Evolutionary conservation across 768 basidiomycete species (phyloP).

Genomic region (Trichaptum fuscoviolaceum): DNA sequence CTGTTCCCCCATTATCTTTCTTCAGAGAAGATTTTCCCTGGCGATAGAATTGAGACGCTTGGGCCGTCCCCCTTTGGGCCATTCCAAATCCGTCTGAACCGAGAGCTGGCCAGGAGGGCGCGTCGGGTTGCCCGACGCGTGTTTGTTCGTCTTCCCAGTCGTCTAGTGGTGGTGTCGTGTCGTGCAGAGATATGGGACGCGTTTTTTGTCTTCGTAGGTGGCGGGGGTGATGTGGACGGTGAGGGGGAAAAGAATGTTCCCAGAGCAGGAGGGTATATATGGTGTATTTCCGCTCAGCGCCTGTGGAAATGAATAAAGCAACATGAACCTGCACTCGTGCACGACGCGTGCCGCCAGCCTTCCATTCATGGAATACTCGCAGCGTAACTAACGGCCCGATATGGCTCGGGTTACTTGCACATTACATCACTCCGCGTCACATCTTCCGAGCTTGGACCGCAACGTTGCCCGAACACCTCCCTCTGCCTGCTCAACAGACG

Average conservation of each 20-base stretch:
- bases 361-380: background rate
- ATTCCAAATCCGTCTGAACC: background rate
- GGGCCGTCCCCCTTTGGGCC: background rate
- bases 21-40: background rate
- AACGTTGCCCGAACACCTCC: background rate
- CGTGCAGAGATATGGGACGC: background rate
- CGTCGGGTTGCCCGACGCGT: background rate
- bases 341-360: background rate
- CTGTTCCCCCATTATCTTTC: background rate
- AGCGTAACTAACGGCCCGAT: background rate
- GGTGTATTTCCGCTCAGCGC: background rate
- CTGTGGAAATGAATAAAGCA: background rate
- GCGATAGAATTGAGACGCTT: background rate
- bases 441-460: background rate
- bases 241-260: background rate
- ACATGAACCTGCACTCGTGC: background rate
- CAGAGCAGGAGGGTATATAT: background rate
- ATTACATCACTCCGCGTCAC: conserved; percentile 1
- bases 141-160: background rate
- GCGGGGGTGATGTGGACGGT: background rate
- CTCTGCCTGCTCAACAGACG: background rate
- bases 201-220: background rate
- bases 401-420: background rate
- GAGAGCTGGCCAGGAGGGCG: background rate
- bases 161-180: background rate